Conservation (phyloP, 495 filamentous ascomycete species). For the Astrocystis sublimbata region DNA sequence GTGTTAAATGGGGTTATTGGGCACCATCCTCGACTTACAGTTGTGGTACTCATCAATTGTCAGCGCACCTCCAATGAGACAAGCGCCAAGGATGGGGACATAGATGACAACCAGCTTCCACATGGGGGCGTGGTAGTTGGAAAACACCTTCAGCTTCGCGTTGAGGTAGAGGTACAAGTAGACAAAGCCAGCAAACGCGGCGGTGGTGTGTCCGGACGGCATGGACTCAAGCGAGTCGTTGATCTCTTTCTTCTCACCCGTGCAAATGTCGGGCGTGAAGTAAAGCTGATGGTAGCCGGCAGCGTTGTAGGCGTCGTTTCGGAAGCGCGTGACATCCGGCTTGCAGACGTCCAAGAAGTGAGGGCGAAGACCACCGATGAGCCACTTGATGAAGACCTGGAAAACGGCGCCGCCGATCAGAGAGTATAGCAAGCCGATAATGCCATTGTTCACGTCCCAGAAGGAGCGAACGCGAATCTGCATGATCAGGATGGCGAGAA, state of each 20-base stretch:
- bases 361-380: constrained; percentile 60
- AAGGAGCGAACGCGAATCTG: constrained; percentile 64
- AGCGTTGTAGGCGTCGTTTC: constrained; percentile 37
- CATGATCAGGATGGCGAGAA: constrained; percentile 56
- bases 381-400: constrained; percentile 58
- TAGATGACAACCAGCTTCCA: constrained; percentile 63
- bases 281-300: constrained; percentile 49
- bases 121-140: constrained; percentile 61
- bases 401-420: constrained; percentile 60
- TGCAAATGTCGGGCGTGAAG: constrained; percentile 52
- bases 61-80: constrained; percentile 57
- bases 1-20: neutral
- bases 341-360: constrained; percentile 60
- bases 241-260: constrained; percentile 43
- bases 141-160: constrained; percentile 63
- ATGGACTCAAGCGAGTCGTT: constrained; percentile 58
- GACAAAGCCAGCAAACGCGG: constrained; percentile 58
- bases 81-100: constrained; percentile 59
- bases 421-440: constrained; percentile 60
- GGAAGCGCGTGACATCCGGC: constrained; percentile 46
- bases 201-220: constrained; percentile 60
- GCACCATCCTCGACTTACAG: constrained; percentile 29
- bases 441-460: constrained; percentile 67
- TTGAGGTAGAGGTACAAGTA: constrained; percentile 65
- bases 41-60: constrained; percentile 65